These are phyloP conservation scores for Oehlia diaphana DNA, from an alignment of 192 early-diverging fungal species.

Conservation along the genomic window DNA sequence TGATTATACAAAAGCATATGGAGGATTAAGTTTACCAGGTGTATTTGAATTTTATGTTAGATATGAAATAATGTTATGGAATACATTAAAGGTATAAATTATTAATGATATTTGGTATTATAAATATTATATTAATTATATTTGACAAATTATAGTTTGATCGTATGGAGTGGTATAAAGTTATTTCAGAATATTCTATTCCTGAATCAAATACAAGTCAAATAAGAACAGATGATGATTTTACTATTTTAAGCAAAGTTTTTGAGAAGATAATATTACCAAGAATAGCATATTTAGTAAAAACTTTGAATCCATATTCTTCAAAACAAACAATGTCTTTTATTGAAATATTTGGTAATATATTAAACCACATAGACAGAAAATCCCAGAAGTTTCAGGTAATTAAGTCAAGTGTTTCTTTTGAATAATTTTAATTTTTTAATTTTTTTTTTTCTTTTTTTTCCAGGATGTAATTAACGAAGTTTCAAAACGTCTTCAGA, in stretches of 20 bases:
- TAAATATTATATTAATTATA: too few species aligned
- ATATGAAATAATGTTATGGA: conserved; percentile 52
- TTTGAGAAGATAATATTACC: conserved; percentile 22
- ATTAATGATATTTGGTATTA: not conserved
- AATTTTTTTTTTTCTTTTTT: not conserved
- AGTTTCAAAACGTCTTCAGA: not conserved
- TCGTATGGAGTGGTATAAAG: conserved; percentile 18
- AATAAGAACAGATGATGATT: not conserved
- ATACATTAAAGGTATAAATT: conserved; percentile 44
- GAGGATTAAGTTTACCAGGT: conserved; percentile 50
- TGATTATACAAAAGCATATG: conserved; percentile 60
- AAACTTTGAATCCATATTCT: conserved; percentile 16
- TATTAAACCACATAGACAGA: not conserved
- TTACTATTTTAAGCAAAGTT: conserved; percentile 10
- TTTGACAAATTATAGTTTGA: too few species aligned
- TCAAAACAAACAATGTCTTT: not conserved
- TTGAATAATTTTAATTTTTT: not conserved
- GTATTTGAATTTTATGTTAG: conserved; percentile 61
- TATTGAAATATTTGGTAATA: not conserved
- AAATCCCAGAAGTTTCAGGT: conserved; percentile 13
- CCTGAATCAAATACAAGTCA: not conserved
- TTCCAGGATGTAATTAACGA: not conserved
- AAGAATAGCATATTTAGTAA: not conserved
- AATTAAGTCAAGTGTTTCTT: not conserved
- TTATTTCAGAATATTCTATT: not conserved